A percentile compares a stretch with the other conserved stretches of the same genome.
Conservation (phyloP, 192 early-diverging fungal species). For the Coemansia sp. region DNA sequence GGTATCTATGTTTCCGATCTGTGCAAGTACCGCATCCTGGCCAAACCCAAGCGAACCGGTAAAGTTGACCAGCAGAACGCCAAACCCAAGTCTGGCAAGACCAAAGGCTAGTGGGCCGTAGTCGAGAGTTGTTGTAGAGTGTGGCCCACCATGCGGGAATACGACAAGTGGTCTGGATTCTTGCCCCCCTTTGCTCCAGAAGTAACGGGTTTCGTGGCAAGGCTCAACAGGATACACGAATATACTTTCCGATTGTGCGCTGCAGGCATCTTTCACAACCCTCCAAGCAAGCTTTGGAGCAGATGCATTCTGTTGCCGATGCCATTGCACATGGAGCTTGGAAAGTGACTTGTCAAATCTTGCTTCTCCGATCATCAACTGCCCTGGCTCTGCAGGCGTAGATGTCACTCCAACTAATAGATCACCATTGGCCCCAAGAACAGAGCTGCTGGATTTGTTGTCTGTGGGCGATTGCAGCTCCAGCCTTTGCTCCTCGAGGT, state of each 20-base stretch:
- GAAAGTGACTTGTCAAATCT: not conserved
- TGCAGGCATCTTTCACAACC: slow-evolving; percentile 8
- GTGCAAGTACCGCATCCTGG: slow-evolving; percentile 60
- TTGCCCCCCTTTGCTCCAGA: slow-evolving; percentile 21
- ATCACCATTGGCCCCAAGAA: slow-evolving; percentile 49
- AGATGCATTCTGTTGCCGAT: not conserved
- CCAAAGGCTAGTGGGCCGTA: slow-evolving; percentile 51
- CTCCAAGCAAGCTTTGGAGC: slow-evolving; percentile 15
- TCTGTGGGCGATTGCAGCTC: slow-evolving; percentile 54
- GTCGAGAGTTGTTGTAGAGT: slow-evolving; percentile 56
- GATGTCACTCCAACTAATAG: slow-evolving; percentile 54
- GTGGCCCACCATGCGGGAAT: slow-evolving; percentile 82
- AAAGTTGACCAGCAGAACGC: slow-evolving; percentile 71
- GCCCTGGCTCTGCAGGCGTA: slow-evolving; percentile 57
- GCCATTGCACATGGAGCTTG: slow-evolving; percentile 17
- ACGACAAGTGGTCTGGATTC: slow-evolving; percentile 60
- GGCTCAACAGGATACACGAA: slow-evolving; percentile 34
- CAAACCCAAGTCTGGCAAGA: slow-evolving; percentile 63
- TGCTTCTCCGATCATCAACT: slow-evolving; percentile 38
- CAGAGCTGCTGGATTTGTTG: slow-evolving; percentile 46
- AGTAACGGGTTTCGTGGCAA: slow-evolving; percentile 15
- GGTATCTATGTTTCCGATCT: slow-evolving; percentile 67
- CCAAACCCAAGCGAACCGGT: slow-evolving; percentile 79
- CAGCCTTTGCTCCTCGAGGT: slow-evolving; percentile 54
- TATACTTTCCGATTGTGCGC: slow-evolving; percentile 24